Conservation (phyloP, 495 filamentous ascomycete genomes). For the Cercophora scortea region DNA sequence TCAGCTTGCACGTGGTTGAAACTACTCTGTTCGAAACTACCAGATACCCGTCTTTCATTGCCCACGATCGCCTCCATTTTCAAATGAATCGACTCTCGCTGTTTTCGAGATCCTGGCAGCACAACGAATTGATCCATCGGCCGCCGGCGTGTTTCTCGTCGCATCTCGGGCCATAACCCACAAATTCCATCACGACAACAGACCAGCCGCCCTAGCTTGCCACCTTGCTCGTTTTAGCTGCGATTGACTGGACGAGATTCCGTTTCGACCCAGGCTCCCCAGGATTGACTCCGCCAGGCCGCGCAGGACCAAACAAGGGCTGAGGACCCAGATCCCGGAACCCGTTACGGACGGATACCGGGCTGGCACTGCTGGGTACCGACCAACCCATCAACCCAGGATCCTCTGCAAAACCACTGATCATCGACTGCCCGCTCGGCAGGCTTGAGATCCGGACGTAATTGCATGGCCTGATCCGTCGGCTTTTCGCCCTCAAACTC, state of each 20-base stretch:
- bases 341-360: too few species aligned
- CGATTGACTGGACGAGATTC: not conserved
- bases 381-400: too few species aligned
- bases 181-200: not conserved
- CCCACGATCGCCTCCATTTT: too few species aligned
- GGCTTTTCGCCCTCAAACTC: conserved; percentile 7
- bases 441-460: conserved; percentile 10
- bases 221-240: not conserved
- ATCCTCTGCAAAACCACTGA: not conserved
- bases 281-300: too few species aligned
- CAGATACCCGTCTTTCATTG: too few species aligned
- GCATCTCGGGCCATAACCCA: conserved; percentile 12
- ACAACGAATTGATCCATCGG: too few species aligned
- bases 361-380: too few species aligned
- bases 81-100: too few species aligned
- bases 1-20: too few species aligned
- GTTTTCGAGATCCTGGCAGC: too few species aligned
- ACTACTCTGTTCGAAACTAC: too few species aligned
- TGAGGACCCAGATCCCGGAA: not conserved
- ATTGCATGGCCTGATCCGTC: conserved; percentile 20
- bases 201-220: not conserved
- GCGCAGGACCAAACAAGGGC: not conserved
- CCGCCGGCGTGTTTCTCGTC: conserved; percentile 7
- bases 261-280: not conserved
- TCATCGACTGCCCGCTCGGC: conserved; percentile 12